Percentiles rank a stretch among this genome's conserved stretches.
These are phyloP conservation scores for Gastrolobium bilobum DNA, from an alignment of 306 rosid species.

Conservation along the genomic window DNA sequence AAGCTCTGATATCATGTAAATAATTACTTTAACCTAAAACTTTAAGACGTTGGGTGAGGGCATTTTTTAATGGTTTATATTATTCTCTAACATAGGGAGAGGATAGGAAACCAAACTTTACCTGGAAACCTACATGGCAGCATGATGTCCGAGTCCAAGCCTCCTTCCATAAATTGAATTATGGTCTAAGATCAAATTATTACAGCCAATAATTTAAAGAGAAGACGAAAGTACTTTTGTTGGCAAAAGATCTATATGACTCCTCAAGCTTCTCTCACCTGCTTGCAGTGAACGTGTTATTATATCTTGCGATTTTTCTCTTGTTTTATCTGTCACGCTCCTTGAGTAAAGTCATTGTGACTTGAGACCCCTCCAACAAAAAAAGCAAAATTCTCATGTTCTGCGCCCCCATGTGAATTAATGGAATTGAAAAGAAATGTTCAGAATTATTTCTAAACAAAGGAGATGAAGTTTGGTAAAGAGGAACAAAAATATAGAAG, in stretches of 20 bases:
- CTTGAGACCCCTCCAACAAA: not conserved
- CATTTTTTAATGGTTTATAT: too few relatives aligned
- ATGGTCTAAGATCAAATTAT: slow-evolving; percentile 20
- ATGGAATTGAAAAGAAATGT: slow-evolving; percentile 17
- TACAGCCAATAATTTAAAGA: not conserved
- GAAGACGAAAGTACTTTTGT: slow-evolving; percentile 3
- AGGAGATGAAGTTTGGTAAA: too few relatives aligned
- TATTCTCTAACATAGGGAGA: too few relatives aligned
- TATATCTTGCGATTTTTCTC: slow-evolving; percentile 1
- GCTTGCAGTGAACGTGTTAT: not conserved
- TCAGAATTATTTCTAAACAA: slow-evolving; percentile 2
- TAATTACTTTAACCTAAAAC: too few relatives aligned
- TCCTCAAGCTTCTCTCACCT: slow-evolving; percentile 22
- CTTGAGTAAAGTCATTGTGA: not conserved
- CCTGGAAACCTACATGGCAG: slow-evolving; percentile 8
- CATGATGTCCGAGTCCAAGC: slow-evolving; percentile 6
- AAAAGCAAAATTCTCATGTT: not conserved
- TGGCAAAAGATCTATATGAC: not conserved
- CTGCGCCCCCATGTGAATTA: slow-evolving; percentile 19
- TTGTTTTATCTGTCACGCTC: not conserved
- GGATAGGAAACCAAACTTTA: slow-evolving; percentile 6
- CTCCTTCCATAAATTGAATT: slow-evolving; percentile 11
- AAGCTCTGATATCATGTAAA: too few relatives aligned
- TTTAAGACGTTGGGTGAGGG: too few relatives aligned
- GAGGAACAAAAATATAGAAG: too few relatives aligned